A percentile compares a stretch with the other conserved stretches of the same genome.
These are phyloP conservation scores for Nemania serpens DNA, from an alignment of 2,329 filamentous ascomycete species.

Conservation along the genomic window DNA sequence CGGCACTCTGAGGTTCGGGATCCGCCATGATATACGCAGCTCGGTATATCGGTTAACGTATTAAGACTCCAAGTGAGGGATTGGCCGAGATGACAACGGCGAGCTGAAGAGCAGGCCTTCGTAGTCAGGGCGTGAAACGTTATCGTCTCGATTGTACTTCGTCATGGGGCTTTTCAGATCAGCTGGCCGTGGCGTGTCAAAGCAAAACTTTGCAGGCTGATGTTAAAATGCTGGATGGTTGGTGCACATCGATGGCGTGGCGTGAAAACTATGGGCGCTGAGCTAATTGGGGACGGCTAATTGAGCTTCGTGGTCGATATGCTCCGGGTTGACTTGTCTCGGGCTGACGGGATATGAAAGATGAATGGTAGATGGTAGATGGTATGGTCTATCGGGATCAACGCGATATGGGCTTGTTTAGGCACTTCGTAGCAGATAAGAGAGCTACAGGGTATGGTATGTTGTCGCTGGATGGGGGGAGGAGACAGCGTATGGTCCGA, in stretches of 20 bases:
- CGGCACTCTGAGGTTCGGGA: conserved; percentile 29
- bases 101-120: neutral
- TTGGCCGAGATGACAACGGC: no score
- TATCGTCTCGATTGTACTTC: conserved; percentile 6
- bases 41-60: conserved; percentile 8
- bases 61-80: neutral
- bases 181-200: neutral
- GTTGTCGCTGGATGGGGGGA: neutral
- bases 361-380: no score
- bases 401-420: no score
- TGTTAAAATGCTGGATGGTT: neutral
- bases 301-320: no score
- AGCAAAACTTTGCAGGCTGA: conserved; percentile 2
- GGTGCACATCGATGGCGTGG: neutral
- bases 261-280: neutral
- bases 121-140: neutral
- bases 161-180: neutral
- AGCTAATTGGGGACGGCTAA: no score
- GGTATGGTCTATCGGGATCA: no score
- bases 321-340: no score
- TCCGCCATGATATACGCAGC: conserved; percentile 32
- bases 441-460: conserved; percentile 27
- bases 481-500: no score
- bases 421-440: conserved; percentile 20
- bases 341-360: no score